Evolutionary conservation across 306 rosid species (phyloP), one percentile per base, ranked within the genome.

Genomic region (Cajanus cajan): DNA sequence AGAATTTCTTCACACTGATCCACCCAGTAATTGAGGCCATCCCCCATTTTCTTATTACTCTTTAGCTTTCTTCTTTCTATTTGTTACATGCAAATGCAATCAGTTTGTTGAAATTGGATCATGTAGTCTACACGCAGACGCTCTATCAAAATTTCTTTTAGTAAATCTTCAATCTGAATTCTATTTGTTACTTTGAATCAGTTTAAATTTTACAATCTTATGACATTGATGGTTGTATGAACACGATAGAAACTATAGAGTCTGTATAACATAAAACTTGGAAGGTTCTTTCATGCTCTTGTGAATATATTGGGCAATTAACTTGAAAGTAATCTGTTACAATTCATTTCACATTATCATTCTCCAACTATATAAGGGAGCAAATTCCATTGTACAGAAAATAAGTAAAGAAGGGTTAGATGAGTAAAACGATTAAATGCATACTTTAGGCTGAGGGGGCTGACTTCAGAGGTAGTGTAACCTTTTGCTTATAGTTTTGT

Each of bases 1-100:
- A 73, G 92, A 89, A 8, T 94, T 90, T 85, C 86, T 94, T 84
- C 87, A 76, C 55, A 76, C 83, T 36, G 94, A 88, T 80, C 94
- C 98, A 57, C 93, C 94, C 2, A 36, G 72, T 58, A 62, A 51
- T 14, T 87, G 73, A 84, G 80, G 28, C 77, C 18, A 36, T n/a
- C 18, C n/a, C 43, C 34, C 41, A 8, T 21, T 36, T 34, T 25
- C 9, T 59, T 21, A 3, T 64, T 47, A 64, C 41, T 9, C 40
- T 48, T 66, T 51, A 6, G 15, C 50, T 40, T 57, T 48, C 16
- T 73, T 57, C 54, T 19, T 40, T 41, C 13, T 62, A 10, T 13
- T 8, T 78, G 12, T 72, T 58, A 16, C 45, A 45, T 72, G 81
- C 70, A 18, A 52, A 48, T 72, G 77, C 59, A 39, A 50, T 61